Evolutionary conservation across 176 grass and related monocot genomes (phyloP), one percentile per base, ranked within the genome.

Genomic region (Elymus sibiricus): DNA sequence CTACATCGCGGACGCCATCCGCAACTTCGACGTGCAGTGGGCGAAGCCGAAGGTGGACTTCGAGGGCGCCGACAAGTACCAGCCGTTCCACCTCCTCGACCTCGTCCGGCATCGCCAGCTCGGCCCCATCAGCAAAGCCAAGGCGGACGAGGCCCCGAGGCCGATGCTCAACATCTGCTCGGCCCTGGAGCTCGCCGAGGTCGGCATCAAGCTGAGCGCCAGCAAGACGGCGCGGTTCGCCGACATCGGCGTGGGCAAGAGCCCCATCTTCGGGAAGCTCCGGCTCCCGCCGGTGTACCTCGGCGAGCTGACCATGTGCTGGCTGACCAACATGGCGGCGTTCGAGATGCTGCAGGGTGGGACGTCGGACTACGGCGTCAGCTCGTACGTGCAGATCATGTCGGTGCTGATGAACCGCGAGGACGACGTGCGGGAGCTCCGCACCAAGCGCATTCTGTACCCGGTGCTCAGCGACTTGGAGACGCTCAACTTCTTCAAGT

Each of bases 401-500:
- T 49, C 75, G 28, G 29, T 78, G 49, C 75, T 78, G 15, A 78
- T 78, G 49, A 78, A 21, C 46, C 28, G 75, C 15, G 26, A 13
- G 15, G 75, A 78, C 10, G 75, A 78, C 47, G 69, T 72, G 37
- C 69, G 69, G 35, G 69, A 72, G 69, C 69, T 72, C 35, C 69
- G 75, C 46, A 56, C 31, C 5, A 78, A 78, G 75, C 26, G 26
- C 25, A 78, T 78, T 19, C 14, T 78, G 2, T 37, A 59, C 31
- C 46, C 49, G 16, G 43, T 58, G 7, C 75, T 78, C 47, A 78
- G 75, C 47, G 75, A 78, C 49, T 13, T 37, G 43, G 47, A 55
- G 75, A 78, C 75, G 28, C 75, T 78, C 13, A 19, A 78, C 46
- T 78, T 78, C 75, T 78, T 78, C 46, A 59, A 78, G 49, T 55